Evolutionary conservation across 768 basidiomycete genomes (phyloP).

Genomic region (Mycena amicta): DNA sequence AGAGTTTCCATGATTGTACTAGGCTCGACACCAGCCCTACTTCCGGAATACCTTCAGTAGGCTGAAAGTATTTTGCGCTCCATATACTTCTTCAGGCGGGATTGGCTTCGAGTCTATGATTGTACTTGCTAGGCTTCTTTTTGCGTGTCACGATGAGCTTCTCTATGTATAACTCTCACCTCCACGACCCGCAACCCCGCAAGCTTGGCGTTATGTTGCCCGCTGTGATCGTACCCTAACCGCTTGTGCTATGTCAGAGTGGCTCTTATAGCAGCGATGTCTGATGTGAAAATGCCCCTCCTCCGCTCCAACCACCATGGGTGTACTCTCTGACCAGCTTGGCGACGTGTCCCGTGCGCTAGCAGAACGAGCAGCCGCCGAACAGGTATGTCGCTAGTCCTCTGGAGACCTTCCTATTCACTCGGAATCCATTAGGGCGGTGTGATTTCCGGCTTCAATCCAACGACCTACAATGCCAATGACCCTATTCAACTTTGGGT

Average conservation of each 20-base stretch:
- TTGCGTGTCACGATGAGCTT: no score
- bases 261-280: no score
- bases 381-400: slow-evolving; percentile 40
- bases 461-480: slow-evolving; percentile 54
- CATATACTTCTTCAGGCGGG: no score
- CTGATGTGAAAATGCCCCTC: not conserved
- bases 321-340: slow-evolving; percentile 44
- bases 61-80: no score
- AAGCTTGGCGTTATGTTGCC: no score
- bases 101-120: no score
- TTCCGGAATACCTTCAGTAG: no score
- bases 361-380: slow-evolving; percentile 49
- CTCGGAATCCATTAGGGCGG: slow-evolving; percentile 55
- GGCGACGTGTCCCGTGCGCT: slow-evolving; percentile 31
- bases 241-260: not conserved
- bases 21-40: no score
- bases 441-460: slow-evolving; percentile 77
- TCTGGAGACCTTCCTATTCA: not conserved
- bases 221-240: no score
- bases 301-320: slow-evolving; percentile 42
- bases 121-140: no score
- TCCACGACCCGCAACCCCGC: no score
- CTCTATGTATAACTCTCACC: no score
- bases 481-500: slow-evolving; percentile 81
- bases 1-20: not conserved